A percentile compares a stretch with the other conserved stretches of the same genome.
phyloP scores from a whole-genome alignment of 495 filamentous ascomycete species.

The Talaromyces wortmannii region DNA sequence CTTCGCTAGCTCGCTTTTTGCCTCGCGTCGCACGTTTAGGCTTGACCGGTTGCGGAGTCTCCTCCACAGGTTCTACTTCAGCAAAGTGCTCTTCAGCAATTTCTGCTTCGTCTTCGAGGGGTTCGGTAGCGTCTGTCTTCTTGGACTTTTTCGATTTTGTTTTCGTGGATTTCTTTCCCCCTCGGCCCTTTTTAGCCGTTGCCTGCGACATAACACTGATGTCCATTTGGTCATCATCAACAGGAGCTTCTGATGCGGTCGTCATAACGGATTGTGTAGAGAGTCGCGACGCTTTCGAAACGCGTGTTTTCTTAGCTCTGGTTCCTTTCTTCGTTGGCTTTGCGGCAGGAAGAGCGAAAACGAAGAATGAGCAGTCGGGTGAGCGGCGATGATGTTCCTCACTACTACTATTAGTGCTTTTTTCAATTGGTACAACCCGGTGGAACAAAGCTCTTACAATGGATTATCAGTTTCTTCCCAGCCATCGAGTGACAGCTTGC shows the following conservation, averaged over 20 bases:
- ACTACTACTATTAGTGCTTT: constrained; percentile 39
- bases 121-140: constrained; percentile 53
- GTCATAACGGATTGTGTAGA: constrained; percentile 62
- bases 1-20: constrained; percentile 58
- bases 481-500: constrained; percentile 74
- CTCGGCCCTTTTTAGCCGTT: constrained; percentile 45
- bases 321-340: constrained; percentile 44
- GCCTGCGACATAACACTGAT: constrained; percentile 57
- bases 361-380: constrained; percentile 77
- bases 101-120: constrained; percentile 26
- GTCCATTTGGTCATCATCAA: constrained; percentile 54
- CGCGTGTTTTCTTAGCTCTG: constrained; percentile 47
- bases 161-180: constrained; percentile 41
- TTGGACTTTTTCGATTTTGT: constrained; percentile 38
- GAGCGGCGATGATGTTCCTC: constrained; percentile 80
- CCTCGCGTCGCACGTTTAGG: constrained; percentile 42
- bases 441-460: constrained; percentile 45
- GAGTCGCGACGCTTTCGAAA: constrained; percentile 63
- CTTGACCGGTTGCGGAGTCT: constrained; percentile 12
- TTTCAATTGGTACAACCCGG: constrained; percentile 8
- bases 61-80: constrained; percentile 19
- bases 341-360: constrained; percentile 31
- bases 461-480: constrained; percentile 92
- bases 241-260: constrained; percentile 43
- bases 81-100: constrained; percentile 16